These are phyloP conservation scores for Xylariaceae sp. DNA, from an alignment of 2,329 filamentous ascomycete species.

Conservation along the genomic window DNA sequence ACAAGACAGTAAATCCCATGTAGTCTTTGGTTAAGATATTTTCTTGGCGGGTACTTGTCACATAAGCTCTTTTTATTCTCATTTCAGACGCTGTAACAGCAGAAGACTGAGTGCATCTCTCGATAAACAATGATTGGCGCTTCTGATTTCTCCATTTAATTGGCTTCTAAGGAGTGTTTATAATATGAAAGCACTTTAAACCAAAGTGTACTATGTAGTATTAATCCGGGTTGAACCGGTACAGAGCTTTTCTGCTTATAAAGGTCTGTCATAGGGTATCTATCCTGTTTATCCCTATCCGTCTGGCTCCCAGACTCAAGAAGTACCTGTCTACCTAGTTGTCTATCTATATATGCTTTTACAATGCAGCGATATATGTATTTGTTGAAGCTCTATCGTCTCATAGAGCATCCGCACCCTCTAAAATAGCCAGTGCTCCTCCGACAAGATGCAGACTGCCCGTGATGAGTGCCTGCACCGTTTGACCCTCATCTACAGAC, in stretches of 20 bases:
- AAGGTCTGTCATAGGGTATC: conserved; percentile 24
- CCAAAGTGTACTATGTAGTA: too few relatives aligned
- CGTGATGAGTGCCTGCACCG: conserved; percentile 59
- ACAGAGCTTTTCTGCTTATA: too few relatives aligned
- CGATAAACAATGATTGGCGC: too few relatives aligned
- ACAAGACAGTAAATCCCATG: too few relatives aligned
- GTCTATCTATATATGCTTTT: neutral
- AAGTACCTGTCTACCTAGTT: conserved; percentile 7
- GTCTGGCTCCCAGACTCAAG: conserved; percentile 19
- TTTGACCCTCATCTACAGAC: conserved; percentile 40
- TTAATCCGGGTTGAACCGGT: conserved; percentile 23
- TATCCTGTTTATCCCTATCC: conserved; percentile 20
- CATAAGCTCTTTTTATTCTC: too few relatives aligned
- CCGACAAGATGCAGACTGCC: conserved; percentile 69
- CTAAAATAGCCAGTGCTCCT: conserved; percentile 56
- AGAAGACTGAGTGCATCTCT: too few relatives aligned
- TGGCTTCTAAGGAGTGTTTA: too few relatives aligned
- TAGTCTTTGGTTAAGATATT: too few relatives aligned
- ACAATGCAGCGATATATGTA: neutral
- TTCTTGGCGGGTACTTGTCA: too few relatives aligned
- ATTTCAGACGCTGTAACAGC: too few relatives aligned
- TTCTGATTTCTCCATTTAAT: too few relatives aligned
- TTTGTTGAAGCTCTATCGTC: neutral
- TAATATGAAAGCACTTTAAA: too few relatives aligned
- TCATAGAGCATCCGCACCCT: conserved; percentile 52